Evolutionary conservation across 345 rosid species (phyloP).

Genomic region (Brassica carinata): DNA sequence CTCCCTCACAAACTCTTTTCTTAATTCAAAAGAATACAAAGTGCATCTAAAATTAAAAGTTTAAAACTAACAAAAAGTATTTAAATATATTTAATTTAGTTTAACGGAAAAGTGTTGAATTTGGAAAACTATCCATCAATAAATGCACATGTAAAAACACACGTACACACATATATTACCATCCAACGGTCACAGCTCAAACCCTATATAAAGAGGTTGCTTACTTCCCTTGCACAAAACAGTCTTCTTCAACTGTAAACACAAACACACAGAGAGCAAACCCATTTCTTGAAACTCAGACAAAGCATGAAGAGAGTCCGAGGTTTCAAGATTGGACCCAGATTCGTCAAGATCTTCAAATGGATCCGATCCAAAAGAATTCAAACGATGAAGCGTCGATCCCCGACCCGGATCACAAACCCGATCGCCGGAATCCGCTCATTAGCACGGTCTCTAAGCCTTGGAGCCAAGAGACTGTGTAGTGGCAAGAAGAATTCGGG

Average conservation of each 20-base stretch:
- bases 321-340: not conserved
- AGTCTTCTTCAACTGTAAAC: constrained; percentile 8
- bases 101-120: not conserved
- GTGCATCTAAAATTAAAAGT: not conserved
- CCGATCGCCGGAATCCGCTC: not conserved
- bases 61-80: not conserved
- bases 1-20: not conserved
- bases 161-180: constrained; percentile 4
- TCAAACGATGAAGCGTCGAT: not conserved
- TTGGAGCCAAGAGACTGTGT: not conserved
- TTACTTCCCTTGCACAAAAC: constrained; percentile 2
- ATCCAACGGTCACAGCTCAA: constrained; percentile 22
- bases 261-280: constrained; percentile 1
- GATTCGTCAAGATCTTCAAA: not conserved
- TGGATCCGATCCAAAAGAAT: not conserved
- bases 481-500: not conserved
- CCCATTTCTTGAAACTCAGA: constrained; percentile 26
- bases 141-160: constrained; percentile 12
- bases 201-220: constrained; percentile 22
- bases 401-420: not conserved
- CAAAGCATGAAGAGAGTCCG: constrained; percentile 1
- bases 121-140: constrained; percentile 38
- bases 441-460: not conserved
- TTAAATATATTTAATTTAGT: not conserved
- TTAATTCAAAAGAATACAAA: not conserved